Percentiles rank a stretch among this genome's conserved stretches.
Conservation (phyloP, 2,329 filamentous ascomycete species). For the Helotiales sp. region DNA sequence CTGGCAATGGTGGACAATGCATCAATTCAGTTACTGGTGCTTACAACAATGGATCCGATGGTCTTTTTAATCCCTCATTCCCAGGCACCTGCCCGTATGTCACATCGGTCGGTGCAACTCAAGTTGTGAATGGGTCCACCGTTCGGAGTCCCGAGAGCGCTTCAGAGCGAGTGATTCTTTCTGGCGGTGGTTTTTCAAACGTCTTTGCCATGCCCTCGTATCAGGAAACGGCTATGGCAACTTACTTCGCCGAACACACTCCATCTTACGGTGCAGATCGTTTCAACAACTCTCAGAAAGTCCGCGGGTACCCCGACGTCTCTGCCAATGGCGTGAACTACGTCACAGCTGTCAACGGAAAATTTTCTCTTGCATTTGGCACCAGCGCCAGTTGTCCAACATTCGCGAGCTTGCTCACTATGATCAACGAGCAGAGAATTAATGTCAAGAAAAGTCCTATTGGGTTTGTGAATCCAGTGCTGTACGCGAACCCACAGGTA, state of each 20-base stretch:
- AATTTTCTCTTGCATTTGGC: conserved; percentile 46
- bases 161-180: conserved; percentile 65
- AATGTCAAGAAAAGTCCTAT: conserved; percentile 37
- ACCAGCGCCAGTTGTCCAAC: conserved; percentile 47
- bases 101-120: conserved; percentile 53
- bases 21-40: conserved; percentile 37
- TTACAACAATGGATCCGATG: conserved; percentile 33
- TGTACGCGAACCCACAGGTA: conserved; percentile 31
- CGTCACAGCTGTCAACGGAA: conserved; percentile 45
- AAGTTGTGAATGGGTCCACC: conserved; percentile 40
- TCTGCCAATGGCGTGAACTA: conserved; percentile 45
- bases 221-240: conserved; percentile 38
- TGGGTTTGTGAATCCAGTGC: conserved; percentile 40
- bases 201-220: conserved; percentile 48
- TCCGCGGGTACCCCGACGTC: conserved; percentile 51
- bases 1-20: conserved; percentile 40
- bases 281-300: conserved; percentile 46
- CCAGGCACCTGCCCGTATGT: conserved; percentile 49
- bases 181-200: conserved; percentile 69
- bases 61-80: conserved; percentile 49
- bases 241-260: conserved; percentile 29
- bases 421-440: conserved; percentile 43
- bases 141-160: conserved; percentile 42
- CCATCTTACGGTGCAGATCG: conserved; percentile 39
- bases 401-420: conserved; percentile 42